Evolutionary conservation across 192 early-diverging fungal genomes (phyloP).

Genomic region (Obelidium mucronatum): DNA sequence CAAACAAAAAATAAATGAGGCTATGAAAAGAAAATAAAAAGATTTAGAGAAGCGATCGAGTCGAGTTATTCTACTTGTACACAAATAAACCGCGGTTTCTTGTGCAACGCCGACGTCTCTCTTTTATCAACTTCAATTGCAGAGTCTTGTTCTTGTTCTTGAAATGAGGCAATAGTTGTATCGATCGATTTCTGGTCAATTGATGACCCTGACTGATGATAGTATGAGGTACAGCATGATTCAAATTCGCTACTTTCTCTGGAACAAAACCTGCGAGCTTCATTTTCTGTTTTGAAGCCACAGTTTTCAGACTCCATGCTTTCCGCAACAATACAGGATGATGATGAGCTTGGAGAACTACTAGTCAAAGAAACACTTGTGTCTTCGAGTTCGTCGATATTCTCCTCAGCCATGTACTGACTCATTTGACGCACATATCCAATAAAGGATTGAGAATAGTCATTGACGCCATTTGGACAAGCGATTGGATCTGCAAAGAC

Average conservation of each 20-base stretch:
- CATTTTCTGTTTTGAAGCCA: constrained; percentile 1
- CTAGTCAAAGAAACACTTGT: too few species aligned
- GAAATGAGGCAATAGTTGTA: neutral
- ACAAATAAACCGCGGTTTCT: constrained; percentile 14
- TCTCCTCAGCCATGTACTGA: neutral
- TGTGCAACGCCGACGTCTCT: too few species aligned
- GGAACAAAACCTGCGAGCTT: neutral
- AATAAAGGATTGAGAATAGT: neutral
- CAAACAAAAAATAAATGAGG: too few species aligned
- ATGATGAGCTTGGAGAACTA: too few species aligned
- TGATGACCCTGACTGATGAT: neutral
- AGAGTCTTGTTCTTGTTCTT: neutral
- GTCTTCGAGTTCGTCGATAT: too few species aligned
- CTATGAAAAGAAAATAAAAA: too few species aligned
- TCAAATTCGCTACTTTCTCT: neutral
- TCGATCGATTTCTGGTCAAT: neutral
- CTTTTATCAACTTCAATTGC: neutral
- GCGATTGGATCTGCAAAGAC: neutral
- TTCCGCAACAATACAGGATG: neutral
- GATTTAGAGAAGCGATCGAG: too few species aligned
- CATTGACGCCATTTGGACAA: constrained; percentile 8
- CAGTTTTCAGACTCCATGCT: constrained; percentile 1
- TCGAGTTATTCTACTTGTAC: constrained; percentile 21
- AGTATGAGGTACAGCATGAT: constrained; percentile 1
- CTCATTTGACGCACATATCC: neutral